These are phyloP conservation scores for Physaria fendleri DNA, from an alignment of 345 rosid species.

Conservation along the genomic window DNA sequence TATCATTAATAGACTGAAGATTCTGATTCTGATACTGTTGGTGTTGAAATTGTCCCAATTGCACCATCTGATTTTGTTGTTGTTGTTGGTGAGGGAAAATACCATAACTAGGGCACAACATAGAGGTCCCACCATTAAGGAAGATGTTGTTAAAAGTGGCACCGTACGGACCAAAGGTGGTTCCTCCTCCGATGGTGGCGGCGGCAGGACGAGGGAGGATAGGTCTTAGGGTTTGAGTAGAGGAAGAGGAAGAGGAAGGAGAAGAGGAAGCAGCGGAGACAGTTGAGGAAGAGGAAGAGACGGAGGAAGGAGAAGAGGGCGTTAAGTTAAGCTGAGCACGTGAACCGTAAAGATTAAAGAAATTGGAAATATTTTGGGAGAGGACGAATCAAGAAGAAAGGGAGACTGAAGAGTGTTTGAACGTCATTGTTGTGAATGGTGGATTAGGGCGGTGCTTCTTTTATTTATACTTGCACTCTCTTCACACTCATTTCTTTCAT, in stretches of 20 bases:
- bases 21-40: slow-evolving; percentile 33
- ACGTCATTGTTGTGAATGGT: slow-evolving; percentile 36
- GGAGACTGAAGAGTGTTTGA: slow-evolving; percentile 26
- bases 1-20: background rate
- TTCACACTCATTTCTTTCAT: slow-evolving; percentile 3
- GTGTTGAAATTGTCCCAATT: slow-evolving; percentile 19
- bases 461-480: slow-evolving; percentile 15
- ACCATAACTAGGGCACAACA: slow-evolving; percentile 27
- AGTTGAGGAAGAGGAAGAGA: slow-evolving; percentile 37
- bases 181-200: background rate
- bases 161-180: slow-evolving; percentile 22
- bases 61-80: slow-evolving; percentile 29
- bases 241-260: slow-evolving; percentile 40
- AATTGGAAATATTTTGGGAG: slow-evolving; percentile 15
- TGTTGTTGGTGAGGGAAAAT: slow-evolving; percentile 20
- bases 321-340: slow-evolving; percentile 68
- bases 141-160: slow-evolving; percentile 17
- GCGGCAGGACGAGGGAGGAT: slow-evolving; percentile 82
- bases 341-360: slow-evolving; percentile 48
- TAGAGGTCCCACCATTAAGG: slow-evolving; percentile 21
- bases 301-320: slow-evolving; percentile 35
- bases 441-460: slow-evolving; percentile 35
- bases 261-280: slow-evolving; percentile 36
- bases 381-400: slow-evolving; percentile 36
- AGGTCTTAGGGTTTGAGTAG: slow-evolving; percentile 70